These are phyloP conservation scores for Aspergillus amoenus DNA, from an alignment of 2,329 filamentous ascomycete genomes.

Conservation along the genomic window DNA sequence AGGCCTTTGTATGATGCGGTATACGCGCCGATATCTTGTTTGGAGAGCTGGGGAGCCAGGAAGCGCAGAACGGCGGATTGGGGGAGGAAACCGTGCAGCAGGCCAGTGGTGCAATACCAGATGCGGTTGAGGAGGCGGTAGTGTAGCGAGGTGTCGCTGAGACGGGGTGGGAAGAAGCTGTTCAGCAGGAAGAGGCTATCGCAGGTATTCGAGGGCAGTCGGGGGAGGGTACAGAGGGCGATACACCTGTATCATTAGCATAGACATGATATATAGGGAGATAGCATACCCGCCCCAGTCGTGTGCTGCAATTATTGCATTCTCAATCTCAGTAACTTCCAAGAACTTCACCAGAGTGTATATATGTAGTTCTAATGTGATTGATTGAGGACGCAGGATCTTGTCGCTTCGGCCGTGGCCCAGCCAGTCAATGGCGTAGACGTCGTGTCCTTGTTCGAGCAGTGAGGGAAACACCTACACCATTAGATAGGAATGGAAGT, in stretches of 20 bases:
- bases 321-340: background rate
- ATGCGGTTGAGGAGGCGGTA: constrained; percentile 2
- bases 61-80: background rate
- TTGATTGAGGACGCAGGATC: background rate
- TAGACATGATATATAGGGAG: background rate
- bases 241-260: background rate
- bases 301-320: background rate
- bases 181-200: background rate
- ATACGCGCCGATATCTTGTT: background rate
- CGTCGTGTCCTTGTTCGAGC: background rate
- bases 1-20: background rate
- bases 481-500: accelerated
- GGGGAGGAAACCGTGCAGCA: background rate
- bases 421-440: constrained; percentile 4
- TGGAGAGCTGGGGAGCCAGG: background rate
- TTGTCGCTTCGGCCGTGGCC: constrained; percentile 3
- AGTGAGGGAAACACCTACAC: background rate
- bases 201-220: background rate
- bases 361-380: background rate
- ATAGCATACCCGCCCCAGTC: constrained; percentile 3
- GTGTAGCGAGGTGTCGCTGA: background rate
- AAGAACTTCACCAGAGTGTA: background rate
- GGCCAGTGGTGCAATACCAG: constrained; percentile 2
- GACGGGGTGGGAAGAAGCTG: constrained; percentile 5
- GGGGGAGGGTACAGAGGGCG: background rate